Percentiles rank a stretch among this genome's conserved stretches.
Evolutionary conservation across 1,139 yeast genomes (phyloP).

Genomic region (Kluyveromyces sp.): DNA sequence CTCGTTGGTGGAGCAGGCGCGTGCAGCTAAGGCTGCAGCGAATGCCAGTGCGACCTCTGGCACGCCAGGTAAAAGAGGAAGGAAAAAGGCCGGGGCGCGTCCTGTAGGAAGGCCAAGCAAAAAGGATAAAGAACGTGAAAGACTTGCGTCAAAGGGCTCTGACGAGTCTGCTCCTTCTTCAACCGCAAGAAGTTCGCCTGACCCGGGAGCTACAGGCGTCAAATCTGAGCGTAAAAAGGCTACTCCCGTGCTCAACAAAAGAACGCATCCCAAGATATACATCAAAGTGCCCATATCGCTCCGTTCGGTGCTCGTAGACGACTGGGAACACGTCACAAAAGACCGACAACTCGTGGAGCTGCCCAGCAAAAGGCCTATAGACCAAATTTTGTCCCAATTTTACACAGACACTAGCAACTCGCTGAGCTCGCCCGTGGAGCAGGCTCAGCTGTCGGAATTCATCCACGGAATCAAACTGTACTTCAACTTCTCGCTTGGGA

Average conservation of each 20-base stretch:
- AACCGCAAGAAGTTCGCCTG: not conserved
- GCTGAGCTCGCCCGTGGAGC: conserved; percentile 40
- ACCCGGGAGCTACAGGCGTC: conserved; percentile 10
- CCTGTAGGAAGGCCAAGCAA: conserved; percentile 4
- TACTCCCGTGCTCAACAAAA: conserved; percentile 8
- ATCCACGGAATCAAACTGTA: conserved; percentile 63
- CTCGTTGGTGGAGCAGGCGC: conserved; percentile 49
- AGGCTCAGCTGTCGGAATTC: conserved; percentile 56
- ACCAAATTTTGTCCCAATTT: conserved; percentile 46
- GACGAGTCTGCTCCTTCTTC: not conserved
- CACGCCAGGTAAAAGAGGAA: not conserved
- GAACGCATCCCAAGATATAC: conserved; percentile 40
- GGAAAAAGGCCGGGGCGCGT: conserved; percentile 1
- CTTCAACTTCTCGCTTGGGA: conserved; percentile 69
- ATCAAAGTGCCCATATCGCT: conserved; percentile 56
- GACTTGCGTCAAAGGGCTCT: not conserved
- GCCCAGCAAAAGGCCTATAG: conserved; percentile 51
- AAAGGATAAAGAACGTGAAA: not conserved
- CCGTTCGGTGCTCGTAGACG: conserved; percentile 72
- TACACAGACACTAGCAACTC: conserved; percentile 11
- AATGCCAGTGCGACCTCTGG: conserved; percentile 3
- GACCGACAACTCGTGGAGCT: conserved; percentile 60
- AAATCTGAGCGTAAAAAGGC: not conserved
- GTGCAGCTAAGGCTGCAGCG: conserved; percentile 6
- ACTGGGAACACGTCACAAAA: conserved; percentile 87